Evolutionary conservation across 306 rosid species (phyloP).

Genomic region (Pyrus pyrifolia): DNA sequence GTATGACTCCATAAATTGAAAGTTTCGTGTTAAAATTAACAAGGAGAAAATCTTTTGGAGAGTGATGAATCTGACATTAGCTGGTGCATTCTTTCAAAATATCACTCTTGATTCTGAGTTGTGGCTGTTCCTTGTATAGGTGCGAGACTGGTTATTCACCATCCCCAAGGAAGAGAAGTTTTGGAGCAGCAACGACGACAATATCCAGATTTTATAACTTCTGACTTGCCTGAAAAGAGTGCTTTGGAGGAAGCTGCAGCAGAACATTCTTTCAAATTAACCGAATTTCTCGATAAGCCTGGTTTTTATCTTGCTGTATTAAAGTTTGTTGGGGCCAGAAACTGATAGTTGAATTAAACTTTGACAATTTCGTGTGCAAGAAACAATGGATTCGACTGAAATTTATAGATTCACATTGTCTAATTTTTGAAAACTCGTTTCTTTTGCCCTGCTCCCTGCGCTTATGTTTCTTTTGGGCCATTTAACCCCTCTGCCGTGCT

Average conservation of each 20-base stretch:
- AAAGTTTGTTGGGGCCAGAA: conserved; percentile 22
- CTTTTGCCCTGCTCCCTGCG: background rate
- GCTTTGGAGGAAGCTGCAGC: conserved; percentile 51
- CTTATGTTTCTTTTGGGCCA: background rate
- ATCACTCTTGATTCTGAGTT: background rate
- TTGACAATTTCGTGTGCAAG: background rate
- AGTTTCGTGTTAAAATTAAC: background rate
- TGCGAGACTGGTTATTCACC: conserved; percentile 77
- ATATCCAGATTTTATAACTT: conserved; percentile 49
- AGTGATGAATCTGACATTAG: background rate
- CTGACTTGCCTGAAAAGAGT: conserved; percentile 63
- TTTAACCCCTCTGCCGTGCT: background rate
- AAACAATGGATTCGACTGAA: background rate
- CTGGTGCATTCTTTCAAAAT: background rate
- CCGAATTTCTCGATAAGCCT: conserved; percentile 61
- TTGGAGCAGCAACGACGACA: conserved; percentile 51
- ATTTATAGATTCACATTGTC: background rate
- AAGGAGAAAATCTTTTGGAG: background rate
- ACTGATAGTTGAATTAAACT: background rate
- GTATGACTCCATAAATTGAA: background rate
- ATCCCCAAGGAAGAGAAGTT: conserved; percentile 68
- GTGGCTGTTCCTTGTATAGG: conserved; percentile 32
- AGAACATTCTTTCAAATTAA: conserved; percentile 47
- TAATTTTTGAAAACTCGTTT: background rate
- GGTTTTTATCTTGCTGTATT: conserved; percentile 68